Evolutionary conservation across 768 basidiomycete genomes (phyloP).

Genomic region (Pholiota conissans): DNA sequence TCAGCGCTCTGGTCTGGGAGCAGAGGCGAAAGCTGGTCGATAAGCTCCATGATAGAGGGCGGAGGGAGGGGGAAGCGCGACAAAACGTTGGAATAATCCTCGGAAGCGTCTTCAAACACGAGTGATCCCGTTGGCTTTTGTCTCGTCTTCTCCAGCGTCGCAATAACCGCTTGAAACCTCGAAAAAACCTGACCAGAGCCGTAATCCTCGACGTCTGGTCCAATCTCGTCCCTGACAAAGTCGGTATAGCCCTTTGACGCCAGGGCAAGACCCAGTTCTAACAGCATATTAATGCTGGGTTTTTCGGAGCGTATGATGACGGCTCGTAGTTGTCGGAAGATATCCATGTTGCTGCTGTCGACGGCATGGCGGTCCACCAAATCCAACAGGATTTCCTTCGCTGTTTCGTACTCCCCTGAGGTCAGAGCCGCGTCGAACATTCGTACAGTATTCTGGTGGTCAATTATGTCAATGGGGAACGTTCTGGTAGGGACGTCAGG

Average conservation of each 20-base stretch:
- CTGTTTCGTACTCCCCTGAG: slow-evolving; percentile 28
- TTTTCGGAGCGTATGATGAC: slow-evolving; percentile 27
- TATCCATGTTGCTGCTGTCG: slow-evolving; percentile 9
- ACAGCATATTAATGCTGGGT: slow-evolving; percentile 33
- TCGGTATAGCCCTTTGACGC: slow-evolving; percentile 45
- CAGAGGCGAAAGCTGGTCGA: background rate
- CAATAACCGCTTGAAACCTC: background rate
- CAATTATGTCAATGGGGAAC: slow-evolving; percentile 24
- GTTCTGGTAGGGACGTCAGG: background rate
- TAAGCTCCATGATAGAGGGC: background rate
- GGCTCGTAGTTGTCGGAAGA: slow-evolving; percentile 16
- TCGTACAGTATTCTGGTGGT: slow-evolving; percentile 14
- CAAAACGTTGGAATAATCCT: background rate
- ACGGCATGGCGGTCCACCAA: slow-evolving; percentile 8
- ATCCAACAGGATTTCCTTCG: slow-evolving; percentile 18
- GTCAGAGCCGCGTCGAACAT: slow-evolving; percentile 27
- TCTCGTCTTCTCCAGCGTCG: background rate
- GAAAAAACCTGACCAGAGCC: background rate
- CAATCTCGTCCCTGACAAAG: slow-evolving; percentile 14
- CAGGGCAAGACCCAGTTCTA: slow-evolving; percentile 42
- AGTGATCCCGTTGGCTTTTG: background rate
- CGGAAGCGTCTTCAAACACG: slow-evolving; percentile 3
- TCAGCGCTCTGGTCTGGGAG: background rate
- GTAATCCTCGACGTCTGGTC: background rate
- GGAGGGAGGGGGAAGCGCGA: slow-evolving; percentile 1